A percentile compares a stretch with the other conserved stretches of the same genome.
phyloP scores from a whole-genome alignment of 768 basidiomycete species.

The Agrocybe pediades region DNA sequence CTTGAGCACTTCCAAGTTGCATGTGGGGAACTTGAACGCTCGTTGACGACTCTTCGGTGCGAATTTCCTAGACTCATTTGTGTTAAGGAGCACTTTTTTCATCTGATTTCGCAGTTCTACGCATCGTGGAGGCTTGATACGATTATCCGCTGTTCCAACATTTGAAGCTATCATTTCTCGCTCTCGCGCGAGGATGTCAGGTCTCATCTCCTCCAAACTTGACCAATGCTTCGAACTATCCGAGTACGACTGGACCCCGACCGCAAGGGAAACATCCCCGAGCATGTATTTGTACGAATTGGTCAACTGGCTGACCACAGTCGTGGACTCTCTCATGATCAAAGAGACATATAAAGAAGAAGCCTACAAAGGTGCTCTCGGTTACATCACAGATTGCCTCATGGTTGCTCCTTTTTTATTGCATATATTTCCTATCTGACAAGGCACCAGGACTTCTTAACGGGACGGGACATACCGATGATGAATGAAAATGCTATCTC shows the following conservation, averaged over 20 bases:
- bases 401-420: slow-evolving; percentile 63
- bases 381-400: slow-evolving; percentile 83
- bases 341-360: slow-evolving; percentile 86
- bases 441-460: slow-evolving; percentile 67
- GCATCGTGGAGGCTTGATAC: slow-evolving; percentile 81
- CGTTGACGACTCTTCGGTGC: slow-evolving; percentile 80
- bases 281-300: slow-evolving; percentile 96
- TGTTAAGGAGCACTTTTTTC: not conserved
- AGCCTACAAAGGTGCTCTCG: slow-evolving; percentile 86
- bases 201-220: slow-evolving; percentile 86
- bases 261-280: slow-evolving; percentile 68
- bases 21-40: slow-evolving; percentile 82
- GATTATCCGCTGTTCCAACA: slow-evolving; percentile 58
- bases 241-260: slow-evolving; percentile 93
- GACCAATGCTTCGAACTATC: slow-evolving; percentile 95
- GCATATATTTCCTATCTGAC: not conserved
- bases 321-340: slow-evolving; percentile 88
- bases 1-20: slow-evolving; percentile 89
- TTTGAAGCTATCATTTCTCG: slow-evolving; percentile 71
- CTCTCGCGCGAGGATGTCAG: slow-evolving; percentile 75
- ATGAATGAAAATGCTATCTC: slow-evolving; percentile 91
- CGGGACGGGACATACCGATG: slow-evolving; percentile 69
- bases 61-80: slow-evolving; percentile 11
- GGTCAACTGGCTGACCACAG: slow-evolving; percentile 94
- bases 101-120: slow-evolving; percentile 56